phyloP scores from a whole-genome alignment of 176 grass and related monocot genomes.

The Tuctoria greenei region DNA sequence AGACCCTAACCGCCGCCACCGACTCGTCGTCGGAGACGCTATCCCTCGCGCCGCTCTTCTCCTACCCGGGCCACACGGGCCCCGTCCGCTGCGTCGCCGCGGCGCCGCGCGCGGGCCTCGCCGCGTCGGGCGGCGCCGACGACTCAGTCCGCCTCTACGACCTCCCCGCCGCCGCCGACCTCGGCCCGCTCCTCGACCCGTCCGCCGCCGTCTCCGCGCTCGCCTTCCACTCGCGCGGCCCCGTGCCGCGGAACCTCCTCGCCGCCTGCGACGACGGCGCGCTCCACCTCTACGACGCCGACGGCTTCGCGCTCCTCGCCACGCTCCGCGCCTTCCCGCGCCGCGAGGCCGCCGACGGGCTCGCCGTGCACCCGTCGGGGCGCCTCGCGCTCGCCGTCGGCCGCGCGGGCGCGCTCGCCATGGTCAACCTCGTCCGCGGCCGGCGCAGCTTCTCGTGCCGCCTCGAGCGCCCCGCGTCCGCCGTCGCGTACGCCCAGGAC shows the following conservation, averaged over 20 bases:
- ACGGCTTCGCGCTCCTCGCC: slow-evolving; percentile 69
- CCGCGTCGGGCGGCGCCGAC: slow-evolving; percentile 66
- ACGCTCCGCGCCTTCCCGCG: slow-evolving; percentile 44
- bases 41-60: slow-evolving; percentile 62
- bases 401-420: slow-evolving; percentile 52
- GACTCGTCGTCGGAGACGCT: neutral
- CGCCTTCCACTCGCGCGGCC: slow-evolving; percentile 68
- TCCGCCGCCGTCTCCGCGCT: slow-evolving; percentile 70
- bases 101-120: slow-evolving; percentile 37
- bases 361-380: slow-evolving; percentile 72
- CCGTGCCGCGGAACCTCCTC: slow-evolving; percentile 82
- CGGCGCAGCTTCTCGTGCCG: slow-evolving; percentile 74
- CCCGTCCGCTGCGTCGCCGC: slow-evolving; percentile 76
- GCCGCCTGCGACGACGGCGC: slow-evolving; percentile 77
- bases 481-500: slow-evolving; percentile 49
- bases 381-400: slow-evolving; percentile 71
- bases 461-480: slow-evolving; percentile 56
- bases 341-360: slow-evolving; percentile 37
- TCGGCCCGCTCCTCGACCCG: slow-evolving; percentile 76
- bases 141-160: slow-evolving; percentile 85
- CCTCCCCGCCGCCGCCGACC: slow-evolving; percentile 59
- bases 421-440: slow-evolving; percentile 74
- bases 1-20: slow-evolving; percentile 32
- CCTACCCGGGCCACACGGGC: slow-evolving; percentile 69
- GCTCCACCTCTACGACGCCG: slow-evolving; percentile 76